A percentile compares a stretch with the other conserved stretches of the same genome.
Evolutionary conservation across 371 early-diverging fungal genomes (phyloP).

Genomic region (Apophysomyces trapeziformis): DNA sequence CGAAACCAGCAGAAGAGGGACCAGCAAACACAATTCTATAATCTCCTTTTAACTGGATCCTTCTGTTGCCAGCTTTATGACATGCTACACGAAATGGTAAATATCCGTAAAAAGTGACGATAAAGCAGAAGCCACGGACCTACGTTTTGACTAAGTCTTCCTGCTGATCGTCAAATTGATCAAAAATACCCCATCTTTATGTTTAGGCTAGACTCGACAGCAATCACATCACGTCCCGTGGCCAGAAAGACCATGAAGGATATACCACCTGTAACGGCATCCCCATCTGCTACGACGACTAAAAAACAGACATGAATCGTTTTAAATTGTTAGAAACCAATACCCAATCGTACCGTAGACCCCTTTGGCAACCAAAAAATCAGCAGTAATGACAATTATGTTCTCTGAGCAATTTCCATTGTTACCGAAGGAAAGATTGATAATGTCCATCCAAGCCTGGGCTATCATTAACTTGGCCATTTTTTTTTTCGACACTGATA

Average conservation of each 20-base stretch:
- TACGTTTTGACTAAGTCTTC: no score
- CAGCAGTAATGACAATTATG: conserved; percentile 31
- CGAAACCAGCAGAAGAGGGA: no score
- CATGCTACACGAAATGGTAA: conserved; percentile 16
- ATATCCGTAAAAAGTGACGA: background rate
- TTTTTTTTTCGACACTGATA: no score
- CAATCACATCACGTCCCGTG: conserved; percentile 55
- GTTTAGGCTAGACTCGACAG: conserved; percentile 71
- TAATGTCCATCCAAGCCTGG: conserved; percentile 53
- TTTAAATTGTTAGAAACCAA: background rate
- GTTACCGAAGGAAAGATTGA: conserved; percentile 30
- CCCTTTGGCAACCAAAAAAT: conserved; percentile 35
- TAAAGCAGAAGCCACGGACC: no score
- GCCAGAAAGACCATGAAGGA: conserved; percentile 64
- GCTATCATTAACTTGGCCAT: no score
- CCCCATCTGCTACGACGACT: conserved; percentile 65
- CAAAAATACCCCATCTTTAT: conserved; percentile 18
- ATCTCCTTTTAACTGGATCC: background rate
- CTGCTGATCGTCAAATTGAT: no score
- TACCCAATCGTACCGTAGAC: conserved; percentile 31
- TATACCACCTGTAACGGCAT: conserved; percentile 68
- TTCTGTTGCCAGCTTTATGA: conserved; percentile 16
- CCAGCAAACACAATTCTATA: background rate
- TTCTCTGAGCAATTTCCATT: conserved; percentile 42
- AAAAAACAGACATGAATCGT: background rate